Base-by-base conservation (phyloP, 208 protist genomes). In the Endotrypanum monterogeii region DNA sequence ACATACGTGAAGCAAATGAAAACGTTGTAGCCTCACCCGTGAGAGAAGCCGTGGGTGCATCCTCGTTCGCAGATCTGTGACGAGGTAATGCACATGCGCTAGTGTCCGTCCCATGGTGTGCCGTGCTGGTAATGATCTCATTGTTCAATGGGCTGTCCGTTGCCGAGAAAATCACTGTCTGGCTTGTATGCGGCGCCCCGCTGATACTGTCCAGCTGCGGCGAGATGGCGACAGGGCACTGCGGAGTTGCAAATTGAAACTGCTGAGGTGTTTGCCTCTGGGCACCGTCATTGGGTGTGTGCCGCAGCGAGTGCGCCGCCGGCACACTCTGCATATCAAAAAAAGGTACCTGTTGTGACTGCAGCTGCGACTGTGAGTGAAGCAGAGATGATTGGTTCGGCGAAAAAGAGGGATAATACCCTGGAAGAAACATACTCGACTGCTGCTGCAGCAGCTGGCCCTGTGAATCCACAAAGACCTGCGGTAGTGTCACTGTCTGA, bases 401-500 rank as follows among this genome's bases (percentile, higher is more conserved):
- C 3, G 41, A 30, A 11, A 55, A 65, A 50, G 51, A 76, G 30
- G 76, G 30, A 35, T 66, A 80, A 54, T 54, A 74, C 25, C 51
- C 55, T 7, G 55, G 60, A 57, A 79, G 35, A 51, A 79, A 54
- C 4, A 79, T 35, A 46, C 63, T 73, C 46, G 61, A 39, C 55
- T 73, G 76, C 16, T 35, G 48, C 51, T 41, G 52, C 16, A 62
- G 50, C 14, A 39, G 14, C 51, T 73, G 51, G 71, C 65, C 73
- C 48, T 80, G 68, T 37, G 76, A 32, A 25, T 71, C 69, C 63
- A 71, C 63, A 46, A 71, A 72, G 48, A 75, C 52, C 55, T 54
- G 65, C 48, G 68, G 56, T 54, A 71, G 37, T 69, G 68, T 16
- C 63, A 74, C 71, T 2, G 76, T 41, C 16, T 58, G 52, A 46